Evolutionary conservation across 495 filamentous ascomycete species (phyloP).

Genomic region (Hypoxylon lienhwacheense): DNA sequence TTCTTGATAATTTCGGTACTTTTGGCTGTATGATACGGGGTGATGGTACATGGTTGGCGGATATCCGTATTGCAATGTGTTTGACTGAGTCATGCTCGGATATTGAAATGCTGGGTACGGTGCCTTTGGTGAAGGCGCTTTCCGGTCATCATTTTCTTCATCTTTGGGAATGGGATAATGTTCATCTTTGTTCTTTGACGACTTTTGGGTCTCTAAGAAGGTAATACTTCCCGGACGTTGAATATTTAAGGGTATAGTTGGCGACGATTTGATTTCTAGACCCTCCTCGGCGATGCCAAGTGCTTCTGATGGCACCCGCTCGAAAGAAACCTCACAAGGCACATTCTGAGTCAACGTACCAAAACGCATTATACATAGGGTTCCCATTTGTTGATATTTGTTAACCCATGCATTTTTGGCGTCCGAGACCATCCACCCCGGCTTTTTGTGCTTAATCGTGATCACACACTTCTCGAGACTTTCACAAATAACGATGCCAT

Average conservation of each 20-base stretch:
- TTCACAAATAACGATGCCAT: conserved; percentile 20
- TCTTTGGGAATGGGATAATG: not conserved
- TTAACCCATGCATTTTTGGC: conserved; percentile 28
- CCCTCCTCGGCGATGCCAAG: too few species aligned
- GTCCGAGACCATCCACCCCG: not conserved
- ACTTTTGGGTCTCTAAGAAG: not conserved
- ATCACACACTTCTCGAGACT: not conserved
- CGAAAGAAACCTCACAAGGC: not conserved
- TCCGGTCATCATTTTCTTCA: not conserved
- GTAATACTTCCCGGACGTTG: not conserved
- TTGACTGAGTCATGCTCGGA: not conserved
- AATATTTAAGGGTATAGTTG: not conserved
- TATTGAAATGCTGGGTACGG: not conserved
- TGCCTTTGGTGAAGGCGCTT: too few species aligned
- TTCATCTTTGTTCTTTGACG: not conserved
- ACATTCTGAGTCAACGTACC: not conserved
- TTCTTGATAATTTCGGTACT: not conserved
- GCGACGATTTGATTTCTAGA: not conserved
- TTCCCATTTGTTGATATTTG: conserved; percentile 12
- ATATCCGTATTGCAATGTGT: not conserved
- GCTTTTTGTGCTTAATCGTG: not conserved
- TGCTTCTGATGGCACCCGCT: too few species aligned
- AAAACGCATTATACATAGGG: conserved; percentile 11
- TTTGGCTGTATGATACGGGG: not conserved
- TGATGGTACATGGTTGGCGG: not conserved